Conservation (phyloP, 2,329 filamentous ascomycete genomes). For the Fusarium verrucosum region DNA sequence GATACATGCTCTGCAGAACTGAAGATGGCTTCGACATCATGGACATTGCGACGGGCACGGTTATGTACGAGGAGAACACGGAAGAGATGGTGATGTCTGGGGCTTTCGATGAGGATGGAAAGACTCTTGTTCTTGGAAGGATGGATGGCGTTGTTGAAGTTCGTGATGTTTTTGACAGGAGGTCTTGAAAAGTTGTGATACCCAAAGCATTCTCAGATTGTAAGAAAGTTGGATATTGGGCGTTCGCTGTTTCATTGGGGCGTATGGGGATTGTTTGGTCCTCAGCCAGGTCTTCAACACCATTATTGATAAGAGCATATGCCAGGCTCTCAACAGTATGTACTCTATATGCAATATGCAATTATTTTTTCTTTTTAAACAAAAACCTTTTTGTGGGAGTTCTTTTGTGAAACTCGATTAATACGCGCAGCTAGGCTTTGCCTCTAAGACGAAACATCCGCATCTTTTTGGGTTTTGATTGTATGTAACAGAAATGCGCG, state of each 20-base stretch:
- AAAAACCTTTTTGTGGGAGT: background rate
- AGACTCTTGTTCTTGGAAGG: constrained; percentile 47
- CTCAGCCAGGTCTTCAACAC: constrained; percentile 7
- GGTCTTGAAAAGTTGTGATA: constrained; percentile 34
- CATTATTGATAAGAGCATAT: constrained; percentile 14
- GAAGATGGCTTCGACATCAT: constrained; percentile 55
- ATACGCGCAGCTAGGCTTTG: too few species aligned
- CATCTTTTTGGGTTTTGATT: background rate
- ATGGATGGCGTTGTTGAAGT: constrained; percentile 50
- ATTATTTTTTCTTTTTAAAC: background rate
- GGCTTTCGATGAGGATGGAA: constrained; percentile 48
- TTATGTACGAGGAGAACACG: constrained; percentile 44
- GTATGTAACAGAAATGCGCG: background rate
- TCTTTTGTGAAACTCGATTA: background rate
- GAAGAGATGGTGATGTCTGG: constrained; percentile 49
- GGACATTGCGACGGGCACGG: constrained; percentile 48
- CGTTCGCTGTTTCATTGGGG: background rate
- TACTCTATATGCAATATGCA: background rate
- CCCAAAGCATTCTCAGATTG: constrained; percentile 13
- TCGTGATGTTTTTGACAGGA: constrained; percentile 44
- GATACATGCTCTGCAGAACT: constrained; percentile 52
- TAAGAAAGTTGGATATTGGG: background rate
- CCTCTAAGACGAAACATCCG: too few species aligned
- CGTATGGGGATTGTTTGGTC: background rate
- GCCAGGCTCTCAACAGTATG: constrained; percentile 20